phyloP scores from a whole-genome alignment of 2,329 filamentous ascomycete genomes.

The Chaetoscypha palmicola region DNA sequence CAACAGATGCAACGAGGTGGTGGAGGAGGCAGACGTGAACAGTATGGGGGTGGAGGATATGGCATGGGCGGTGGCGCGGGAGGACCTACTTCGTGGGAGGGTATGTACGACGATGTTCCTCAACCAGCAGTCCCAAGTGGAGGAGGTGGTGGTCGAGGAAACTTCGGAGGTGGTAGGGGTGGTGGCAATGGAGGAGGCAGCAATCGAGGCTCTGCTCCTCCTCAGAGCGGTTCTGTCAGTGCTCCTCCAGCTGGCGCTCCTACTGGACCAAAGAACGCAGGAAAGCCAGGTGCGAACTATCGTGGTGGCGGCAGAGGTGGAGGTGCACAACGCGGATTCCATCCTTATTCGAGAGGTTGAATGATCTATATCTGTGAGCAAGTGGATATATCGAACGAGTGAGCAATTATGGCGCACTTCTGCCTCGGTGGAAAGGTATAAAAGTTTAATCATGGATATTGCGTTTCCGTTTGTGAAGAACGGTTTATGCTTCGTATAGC shows the following conservation, averaged over 20 bases:
- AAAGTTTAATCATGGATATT: not conserved
- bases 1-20: constrained; percentile 47
- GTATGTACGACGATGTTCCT: constrained; percentile 95
- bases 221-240: constrained; percentile 35
- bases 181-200: constrained; percentile 24
- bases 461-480: not conserved
- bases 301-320: constrained; percentile 78
- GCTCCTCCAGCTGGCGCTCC: constrained; percentile 75
- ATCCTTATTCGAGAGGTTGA: constrained; percentile 57
- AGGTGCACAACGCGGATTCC: constrained; percentile 59
- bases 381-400: too few species aligned
- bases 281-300: constrained; percentile 86
- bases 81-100: constrained; percentile 85
- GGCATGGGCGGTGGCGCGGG: constrained; percentile 46
- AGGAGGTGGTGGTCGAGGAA: constrained; percentile 25
- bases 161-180: constrained; percentile 7
- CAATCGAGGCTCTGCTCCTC: constrained; percentile 29
- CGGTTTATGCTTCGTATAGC: not conserved
- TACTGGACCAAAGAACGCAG: constrained; percentile 92
- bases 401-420: too few species aligned
- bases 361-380: too few species aligned
- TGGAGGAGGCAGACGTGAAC: too few species aligned
- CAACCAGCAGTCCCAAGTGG: constrained; percentile 56
- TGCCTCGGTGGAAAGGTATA: not conserved
- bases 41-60: constrained; percentile 31